phyloP scores from a whole-genome alignment of 2,329 filamentous ascomycete genomes.

The Colletotrichum graminicola region DNA sequence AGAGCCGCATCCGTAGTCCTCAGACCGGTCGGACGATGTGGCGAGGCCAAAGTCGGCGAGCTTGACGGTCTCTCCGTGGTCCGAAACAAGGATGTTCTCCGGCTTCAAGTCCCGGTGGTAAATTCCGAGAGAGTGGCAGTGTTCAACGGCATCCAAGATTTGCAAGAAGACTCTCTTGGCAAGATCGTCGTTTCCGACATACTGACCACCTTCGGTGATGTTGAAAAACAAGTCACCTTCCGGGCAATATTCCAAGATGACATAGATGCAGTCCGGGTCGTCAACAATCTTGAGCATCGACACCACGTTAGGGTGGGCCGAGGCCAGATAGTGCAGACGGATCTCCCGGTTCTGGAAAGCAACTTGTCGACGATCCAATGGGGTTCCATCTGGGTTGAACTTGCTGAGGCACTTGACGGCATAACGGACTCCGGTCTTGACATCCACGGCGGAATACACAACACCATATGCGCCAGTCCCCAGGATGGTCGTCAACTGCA shows the following conservation, averaged over 20 bases:
- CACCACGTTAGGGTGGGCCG: slow-evolving; percentile 91
- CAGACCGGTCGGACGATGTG: slow-evolving; percentile 83
- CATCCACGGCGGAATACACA: slow-evolving; percentile 90
- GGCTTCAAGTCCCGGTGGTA: slow-evolving; percentile 98
- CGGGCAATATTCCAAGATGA: slow-evolving; percentile 96
- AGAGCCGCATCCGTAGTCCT: slow-evolving; percentile 97
- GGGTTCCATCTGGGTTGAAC: slow-evolving; percentile 76
- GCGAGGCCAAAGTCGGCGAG: slow-evolving; percentile 97
- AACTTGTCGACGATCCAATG: slow-evolving; percentile 85
- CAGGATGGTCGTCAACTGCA: slow-evolving; percentile 86
- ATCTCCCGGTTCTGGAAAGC: slow-evolving; percentile 96
- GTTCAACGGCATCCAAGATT: slow-evolving; percentile 94
- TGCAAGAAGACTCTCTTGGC: slow-evolving; percentile 92
- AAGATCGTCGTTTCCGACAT: slow-evolving; percentile 90
- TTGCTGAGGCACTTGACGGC: slow-evolving; percentile 98
- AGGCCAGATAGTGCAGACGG: slow-evolving; percentile 88
- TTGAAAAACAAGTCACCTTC: slow-evolving; percentile 97
- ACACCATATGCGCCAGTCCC: slow-evolving; percentile 97
- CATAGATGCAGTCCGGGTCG: slow-evolving; percentile 91
- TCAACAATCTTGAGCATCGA: slow-evolving; percentile 95
- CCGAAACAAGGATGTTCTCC: slow-evolving; percentile 95
- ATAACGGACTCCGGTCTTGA: slow-evolving; percentile 84
- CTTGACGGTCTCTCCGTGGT: slow-evolving; percentile 90
- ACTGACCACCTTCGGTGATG: slow-evolving; percentile 95
- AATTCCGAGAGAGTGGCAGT: slow-evolving; percentile 92